A percentile compares a stretch with the other conserved stretches of the same genome.
Evolutionary conservation across 2,329 filamentous ascomycete genomes (phyloP).

Genomic region (Rhinocladiella similis): DNA sequence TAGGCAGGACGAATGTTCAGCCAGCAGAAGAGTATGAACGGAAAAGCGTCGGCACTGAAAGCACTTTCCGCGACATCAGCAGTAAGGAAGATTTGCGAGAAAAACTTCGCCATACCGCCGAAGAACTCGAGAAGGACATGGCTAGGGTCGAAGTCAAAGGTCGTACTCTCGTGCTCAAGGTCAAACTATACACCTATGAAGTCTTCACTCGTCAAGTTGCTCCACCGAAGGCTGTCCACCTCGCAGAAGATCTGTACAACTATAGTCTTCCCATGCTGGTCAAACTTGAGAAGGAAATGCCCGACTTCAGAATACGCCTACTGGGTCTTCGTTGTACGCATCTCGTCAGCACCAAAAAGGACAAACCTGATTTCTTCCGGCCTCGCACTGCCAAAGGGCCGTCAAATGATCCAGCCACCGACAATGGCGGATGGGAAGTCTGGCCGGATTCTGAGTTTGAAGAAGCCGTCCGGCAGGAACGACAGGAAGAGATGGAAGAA

Average conservation of each 20-base stretch:
- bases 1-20: conserved; percentile 81
- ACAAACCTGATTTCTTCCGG: conserved; percentile 78
- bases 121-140: conserved; percentile 85
- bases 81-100: conserved; percentile 67
- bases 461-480: conserved; percentile 59
- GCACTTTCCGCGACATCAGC: conserved; percentile 80
- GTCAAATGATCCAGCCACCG: conserved; percentile 36
- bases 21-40: conserved; percentile 87
- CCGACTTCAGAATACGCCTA: conserved; percentile 74
- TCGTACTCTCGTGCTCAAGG: conserved; percentile 85
- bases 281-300: conserved; percentile 81
- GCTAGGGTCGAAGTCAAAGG: conserved; percentile 78
- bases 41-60: conserved; percentile 92
- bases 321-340: conserved; percentile 90
- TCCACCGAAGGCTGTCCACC: conserved; percentile 68
- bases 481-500: conserved; percentile 61
- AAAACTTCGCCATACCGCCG: conserved; percentile 77
- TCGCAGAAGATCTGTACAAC: conserved; percentile 80
- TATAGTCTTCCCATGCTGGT: conserved; percentile 78
- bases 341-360: conserved; percentile 81
- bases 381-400: conserved; percentile 26
- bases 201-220: conserved; percentile 81
- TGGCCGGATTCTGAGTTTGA: conserved; percentile 69
- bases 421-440: conserved; percentile 61
- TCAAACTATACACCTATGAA: conserved; percentile 93